Evolutionary conservation across 78 protist species (phyloP), one percentile per base, ranked within the genome.

Genomic region (Chrysochromulina parva): DNA sequence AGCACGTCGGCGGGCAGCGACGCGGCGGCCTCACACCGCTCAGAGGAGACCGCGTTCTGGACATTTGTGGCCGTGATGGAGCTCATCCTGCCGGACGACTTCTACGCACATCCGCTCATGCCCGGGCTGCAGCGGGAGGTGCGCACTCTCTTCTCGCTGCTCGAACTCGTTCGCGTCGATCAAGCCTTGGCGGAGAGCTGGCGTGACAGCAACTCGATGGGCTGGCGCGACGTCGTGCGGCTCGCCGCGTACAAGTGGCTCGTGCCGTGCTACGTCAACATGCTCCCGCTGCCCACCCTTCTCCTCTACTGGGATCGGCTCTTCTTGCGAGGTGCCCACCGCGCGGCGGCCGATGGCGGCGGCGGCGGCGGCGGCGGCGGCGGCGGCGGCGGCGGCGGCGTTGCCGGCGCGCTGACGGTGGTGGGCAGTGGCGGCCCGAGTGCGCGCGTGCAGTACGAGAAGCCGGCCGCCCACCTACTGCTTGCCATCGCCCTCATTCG

Each of bases 11-110:
- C 78, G 62, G 16, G 50, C 50, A 3, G 38, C 78, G 53, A 28
- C 78, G 16, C 38, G 50, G 16, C 50, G 19, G 16, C 50, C 78
- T 2, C 38, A n/a, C 9, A 11, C n/a, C 0, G 58, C 22, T 65
- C 52, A 38, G 94, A 92, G 73, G 94, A 92, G 88, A 48, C 19
- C 28, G 90, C 94, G 3, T 92, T 92, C 71, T 92, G 94, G 94
- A 26, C 54, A 22, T 52, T 84, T 3, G 59, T 53, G 19, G 86
- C 86, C 24, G 0, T 52, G 28, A 28, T 53, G 38, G 86, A 78
- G 86, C 48, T 1, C 26, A 26, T 78, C 11, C 86, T 78, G 13
- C 86, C 86, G 7, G 2, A 2, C 16, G 57, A 53, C 38, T 78
- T 53, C 60, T 22, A 58, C 62, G 11, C 62, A 58, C 62, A 58